Base-by-base conservation (phyloP, 345 rosid genomes). In the Citrus sinensis region DNA sequence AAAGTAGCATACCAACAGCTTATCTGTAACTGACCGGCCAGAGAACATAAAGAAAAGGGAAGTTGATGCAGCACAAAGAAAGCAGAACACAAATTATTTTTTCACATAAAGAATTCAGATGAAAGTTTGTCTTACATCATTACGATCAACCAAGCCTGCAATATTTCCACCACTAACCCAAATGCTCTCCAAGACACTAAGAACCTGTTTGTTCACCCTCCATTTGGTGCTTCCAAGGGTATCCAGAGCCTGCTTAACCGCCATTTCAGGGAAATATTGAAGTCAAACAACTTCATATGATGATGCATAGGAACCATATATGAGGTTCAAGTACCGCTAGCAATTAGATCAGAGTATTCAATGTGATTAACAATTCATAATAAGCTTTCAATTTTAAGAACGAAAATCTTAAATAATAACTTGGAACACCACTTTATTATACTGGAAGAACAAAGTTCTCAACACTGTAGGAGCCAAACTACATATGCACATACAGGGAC, bases 151-250 rank as follows among this genome's bases (percentile, higher is more conserved):
- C 81, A 97, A 87, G 83, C 98, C 98, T 22, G 91, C 97, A 80
- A 91, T 76, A 81, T 83, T 80, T 86, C 98, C 99, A 73, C 99
- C 98, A 73, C 85, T 82, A 74, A 88, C 94, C 99, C 99, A 97
- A 73, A 97, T 86, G 81, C 81, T 89, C 81, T 97, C 98, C 80
- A 93, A 84, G 63, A 92, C 96, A 77, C 81, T 80, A 86, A 97
- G 91, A 49, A 94, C 87, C 83, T 82, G 87, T 80, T 76, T 87
- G 83, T 97, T 97, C 51, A 97, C 86, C 85, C 97, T 91, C 99
- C 99, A 97, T 80, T 94, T 94, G 76, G 98, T 91, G 85, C 83
- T 90, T 83, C 99, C 99, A 76, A 97, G 95, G 3, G 94, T 94
- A 90, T 97, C 93, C 86, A 97, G 83, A 67, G 99, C 99, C 99